These are phyloP conservation scores for Anisodus tanguticus DNA, from an alignment of 257 asterid species.

Conservation along the genomic window DNA sequence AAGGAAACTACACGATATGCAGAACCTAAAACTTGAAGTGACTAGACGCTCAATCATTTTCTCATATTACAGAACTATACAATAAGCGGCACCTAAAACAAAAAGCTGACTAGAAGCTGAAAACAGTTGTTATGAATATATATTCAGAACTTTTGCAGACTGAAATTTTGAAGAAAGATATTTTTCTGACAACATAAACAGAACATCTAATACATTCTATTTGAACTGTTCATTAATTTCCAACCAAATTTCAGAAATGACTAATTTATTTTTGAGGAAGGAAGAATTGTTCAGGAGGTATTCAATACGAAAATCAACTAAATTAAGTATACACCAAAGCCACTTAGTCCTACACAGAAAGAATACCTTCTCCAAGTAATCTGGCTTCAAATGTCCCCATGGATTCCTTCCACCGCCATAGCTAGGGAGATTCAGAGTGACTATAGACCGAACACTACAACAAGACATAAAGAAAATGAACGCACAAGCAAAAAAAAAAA, in stretches of 20 bases:
- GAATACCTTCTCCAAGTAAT: slow-evolving; percentile 80
- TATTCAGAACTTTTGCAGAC: neutral
- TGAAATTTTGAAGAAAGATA: neutral
- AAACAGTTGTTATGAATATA: neutral
- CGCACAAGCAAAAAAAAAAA: slow-evolving; percentile 1
- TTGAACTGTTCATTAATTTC: neutral
- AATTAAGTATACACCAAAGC: slow-evolving; percentile 3
- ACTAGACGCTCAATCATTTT: neutral
- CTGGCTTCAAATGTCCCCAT: slow-evolving; percentile 85
- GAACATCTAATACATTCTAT: neutral
- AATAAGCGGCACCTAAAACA: neutral
- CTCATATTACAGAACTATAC: neutral
- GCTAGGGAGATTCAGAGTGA: slow-evolving; percentile 91
- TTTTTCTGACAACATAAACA: neutral
- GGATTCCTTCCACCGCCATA: slow-evolving; percentile 98
- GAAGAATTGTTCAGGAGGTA: neutral
- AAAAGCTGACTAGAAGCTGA: neutral
- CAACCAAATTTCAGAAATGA: slow-evolving; percentile 11
- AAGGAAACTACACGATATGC: neutral
- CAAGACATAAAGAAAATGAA: slow-evolving; percentile 24
- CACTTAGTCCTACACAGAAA: slow-evolving; percentile 1
- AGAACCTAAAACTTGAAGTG: neutral
- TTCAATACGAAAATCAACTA: too few relatives aligned
- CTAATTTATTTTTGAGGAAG: neutral
- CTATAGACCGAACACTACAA: slow-evolving; percentile 88